These are phyloP conservation scores for Phalaenopsis aphrodite DNA, from an alignment of 106 monocot genomes.

Conservation along the genomic window DNA sequence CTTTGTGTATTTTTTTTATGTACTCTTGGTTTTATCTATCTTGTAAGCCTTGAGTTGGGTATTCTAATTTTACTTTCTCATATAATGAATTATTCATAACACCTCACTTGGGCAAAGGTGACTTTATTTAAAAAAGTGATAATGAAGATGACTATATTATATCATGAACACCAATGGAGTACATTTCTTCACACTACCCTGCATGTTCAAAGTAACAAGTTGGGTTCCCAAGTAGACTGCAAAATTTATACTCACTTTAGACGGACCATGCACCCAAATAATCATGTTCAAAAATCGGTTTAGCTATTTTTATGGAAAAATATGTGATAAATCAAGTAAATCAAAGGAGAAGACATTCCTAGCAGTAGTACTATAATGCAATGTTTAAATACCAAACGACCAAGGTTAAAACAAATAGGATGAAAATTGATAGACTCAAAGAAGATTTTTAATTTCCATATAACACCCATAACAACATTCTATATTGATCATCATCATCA, in stretches of 20 bases:
- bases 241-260: slow-evolving; percentile 1
- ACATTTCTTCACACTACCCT: neutral
- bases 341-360: neutral
- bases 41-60: too few species aligned
- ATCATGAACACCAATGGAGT: too few species aligned
- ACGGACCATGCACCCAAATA: neutral
- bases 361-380: neutral
- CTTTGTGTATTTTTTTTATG: too few species aligned
- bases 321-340: neutral
- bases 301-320: neutral
- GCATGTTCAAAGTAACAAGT: neutral
- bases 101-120: too few species aligned
- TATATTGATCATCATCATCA: neutral
- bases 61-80: too few species aligned
- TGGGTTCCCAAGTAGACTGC: neutral
- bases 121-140: too few species aligned
- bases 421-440: neutral
- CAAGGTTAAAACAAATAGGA: neutral
- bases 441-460: neutral
- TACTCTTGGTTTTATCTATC: too few species aligned
- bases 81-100: too few species aligned
- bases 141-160: too few species aligned
- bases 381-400: neutral
- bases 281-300: neutral
- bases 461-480: neutral